A percentile compares a stretch with the other conserved stretches of the same genome.
These are phyloP conservation scores for Pythium phragmitis DNA, from an alignment of 352 stramenopile genomes.

Conservation along the genomic window DNA sequence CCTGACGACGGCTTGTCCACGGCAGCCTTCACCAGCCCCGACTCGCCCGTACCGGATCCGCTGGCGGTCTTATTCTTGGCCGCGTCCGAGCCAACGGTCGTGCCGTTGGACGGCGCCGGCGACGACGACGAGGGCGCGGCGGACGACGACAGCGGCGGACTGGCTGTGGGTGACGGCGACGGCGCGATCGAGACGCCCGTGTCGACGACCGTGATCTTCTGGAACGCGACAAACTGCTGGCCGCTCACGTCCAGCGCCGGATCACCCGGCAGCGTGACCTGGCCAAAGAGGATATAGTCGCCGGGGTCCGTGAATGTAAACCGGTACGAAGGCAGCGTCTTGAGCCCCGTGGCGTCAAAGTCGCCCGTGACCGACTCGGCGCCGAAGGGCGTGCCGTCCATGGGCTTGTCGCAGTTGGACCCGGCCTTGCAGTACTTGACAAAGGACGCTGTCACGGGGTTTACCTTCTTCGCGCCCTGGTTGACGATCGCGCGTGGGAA, in stretches of 20 bases:
- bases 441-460: constrained; percentile 37
- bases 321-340: constrained; percentile 43
- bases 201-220: constrained; percentile 65
- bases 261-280: constrained; percentile 53
- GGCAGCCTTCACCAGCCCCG: constrained; percentile 1
- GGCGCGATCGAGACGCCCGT: constrained; percentile 38
- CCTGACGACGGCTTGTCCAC: background rate
- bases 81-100: background rate
- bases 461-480: constrained; percentile 32
- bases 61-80: background rate
- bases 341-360: constrained; percentile 45
- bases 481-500: constrained; percentile 64
- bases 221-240: constrained; percentile 66
- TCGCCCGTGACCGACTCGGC: constrained; percentile 33
- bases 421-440: constrained; percentile 60
- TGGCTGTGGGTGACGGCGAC: constrained; percentile 13
- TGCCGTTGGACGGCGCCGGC: background rate
- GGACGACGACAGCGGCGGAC: constrained; percentile 17
- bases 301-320: constrained; percentile 51
- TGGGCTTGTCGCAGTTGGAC: constrained; percentile 61
- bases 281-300: constrained; percentile 66
- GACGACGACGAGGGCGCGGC: constrained; percentile 21
- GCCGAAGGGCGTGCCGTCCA: constrained; percentile 41
- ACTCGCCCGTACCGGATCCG: constrained; percentile 4
- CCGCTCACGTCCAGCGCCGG: constrained; percentile 42